Percentiles rank a stretch among this genome's conserved stretches.
Evolutionary conservation across 768 basidiomycete genomes (phyloP).

Genomic region (Dictyophora rubrovolvata): DNA sequence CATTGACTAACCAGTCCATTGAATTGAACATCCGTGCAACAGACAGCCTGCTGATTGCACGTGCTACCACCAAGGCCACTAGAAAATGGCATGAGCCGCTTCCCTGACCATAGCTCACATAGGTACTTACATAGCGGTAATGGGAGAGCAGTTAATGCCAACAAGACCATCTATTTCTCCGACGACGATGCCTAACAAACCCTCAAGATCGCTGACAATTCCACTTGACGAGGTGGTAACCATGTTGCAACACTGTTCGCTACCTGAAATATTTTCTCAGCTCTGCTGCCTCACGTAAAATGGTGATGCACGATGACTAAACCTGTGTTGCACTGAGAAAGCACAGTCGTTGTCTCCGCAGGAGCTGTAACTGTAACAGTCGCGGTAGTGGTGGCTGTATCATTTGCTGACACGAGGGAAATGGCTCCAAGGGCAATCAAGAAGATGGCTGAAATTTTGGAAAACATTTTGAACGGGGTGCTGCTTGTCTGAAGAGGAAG

Average conservation of each 20-base stretch:
- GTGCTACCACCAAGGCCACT: constrained; percentile 15
- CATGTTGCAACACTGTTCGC: constrained; percentile 24
- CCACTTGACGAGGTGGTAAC: constrained; percentile 13
- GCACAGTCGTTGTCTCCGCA: neutral
- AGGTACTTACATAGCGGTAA: constrained; percentile 12
- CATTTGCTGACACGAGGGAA: neutral
- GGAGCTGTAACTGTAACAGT: constrained; percentile 3
- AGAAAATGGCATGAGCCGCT: neutral
- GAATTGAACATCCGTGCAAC: constrained; percentile 18
- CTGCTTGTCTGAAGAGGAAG: neutral
- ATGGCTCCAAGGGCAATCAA: neutral
- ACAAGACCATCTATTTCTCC: constrained; percentile 13
- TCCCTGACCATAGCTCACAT: neutral
- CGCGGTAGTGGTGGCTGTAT: neutral
- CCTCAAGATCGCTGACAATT: constrained; percentile 30
- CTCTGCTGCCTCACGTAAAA: neutral
- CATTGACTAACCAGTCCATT: constrained; percentile 1
- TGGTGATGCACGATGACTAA: neutral
- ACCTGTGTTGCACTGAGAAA: constrained; percentile 10
- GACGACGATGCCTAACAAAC: constrained; percentile 18
- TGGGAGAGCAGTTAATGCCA: constrained; percentile 18
- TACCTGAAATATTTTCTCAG: neutral
- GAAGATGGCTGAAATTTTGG: neutral
- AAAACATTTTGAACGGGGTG: neutral
- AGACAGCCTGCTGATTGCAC: constrained; percentile 16